Percentiles rank a stretch among this genome's conserved stretches.
Conservation (phyloP, 2,329 filamentous ascomycete species). For the Curvularia sp. region DNA sequence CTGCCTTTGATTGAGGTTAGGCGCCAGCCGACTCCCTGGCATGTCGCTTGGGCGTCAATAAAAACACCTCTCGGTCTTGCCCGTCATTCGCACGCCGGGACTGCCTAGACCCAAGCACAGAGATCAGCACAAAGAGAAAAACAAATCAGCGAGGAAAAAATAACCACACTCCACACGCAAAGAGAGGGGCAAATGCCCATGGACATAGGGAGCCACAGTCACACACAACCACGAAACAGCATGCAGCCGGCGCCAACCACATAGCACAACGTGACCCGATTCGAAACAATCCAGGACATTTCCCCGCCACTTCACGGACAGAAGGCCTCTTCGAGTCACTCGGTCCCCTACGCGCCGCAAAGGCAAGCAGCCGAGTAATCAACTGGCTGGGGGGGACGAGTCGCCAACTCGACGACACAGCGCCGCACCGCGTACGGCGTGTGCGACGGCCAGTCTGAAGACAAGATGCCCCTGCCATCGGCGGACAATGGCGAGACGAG, state of each 20-base stretch:
- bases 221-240: constrained; percentile 38
- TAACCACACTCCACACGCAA: not conserved
- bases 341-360: constrained; percentile 7
- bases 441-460: constrained; percentile 1
- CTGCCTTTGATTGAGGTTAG: constrained; percentile 24
- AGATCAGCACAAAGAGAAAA: not conserved
- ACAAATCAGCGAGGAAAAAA: constrained; percentile 1
- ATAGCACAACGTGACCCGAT: constrained; percentile 38
- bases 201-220: constrained; percentile 41
- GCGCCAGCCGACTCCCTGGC: constrained; percentile 29
- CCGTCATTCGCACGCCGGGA: constrained; percentile 18
- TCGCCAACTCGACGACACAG: constrained; percentile 21
- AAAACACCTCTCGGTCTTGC: constrained; percentile 16
- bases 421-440: constrained; percentile 8
- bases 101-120: not conserved
- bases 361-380: constrained; percentile 13
- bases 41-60: constrained; percentile 42
- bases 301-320: constrained; percentile 17
- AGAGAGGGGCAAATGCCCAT: constrained; percentile 21
- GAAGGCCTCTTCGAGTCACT: constrained; percentile 10
- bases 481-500: constrained; percentile 39
- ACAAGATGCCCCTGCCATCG: constrained; percentile 40
- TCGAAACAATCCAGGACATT: constrained; percentile 17
- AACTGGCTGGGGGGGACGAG: constrained; percentile 14
- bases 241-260: constrained; percentile 43